Base-by-base conservation (phyloP, 768 basidiomycete species). In the Trametes cingulata region DNA sequence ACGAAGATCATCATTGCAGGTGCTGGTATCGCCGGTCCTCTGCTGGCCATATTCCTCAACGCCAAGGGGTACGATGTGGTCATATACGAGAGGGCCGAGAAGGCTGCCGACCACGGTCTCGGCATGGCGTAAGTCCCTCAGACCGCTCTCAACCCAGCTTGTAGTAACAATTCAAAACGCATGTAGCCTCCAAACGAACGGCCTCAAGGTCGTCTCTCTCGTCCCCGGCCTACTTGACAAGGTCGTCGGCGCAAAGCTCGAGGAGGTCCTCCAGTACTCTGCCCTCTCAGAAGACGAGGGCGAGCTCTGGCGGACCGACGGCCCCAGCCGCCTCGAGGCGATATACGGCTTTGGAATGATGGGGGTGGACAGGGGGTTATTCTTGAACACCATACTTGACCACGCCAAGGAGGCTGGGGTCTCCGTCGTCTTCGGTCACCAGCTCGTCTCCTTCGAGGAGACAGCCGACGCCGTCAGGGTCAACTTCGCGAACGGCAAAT, bases 11-110 rank as follows among this genome's bases (percentile, higher is more conserved):
- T 77, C 50, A 69, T 77, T 47, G 72, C 73, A 12, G 77, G 77
- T 24, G 70, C 68, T 17, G 77, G 77, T 2, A 73, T 77, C 33
- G 76, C 74, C 10, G 77, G 77, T n/a, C 75, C 77, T 22, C 71
- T 76, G 3, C 72, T 78, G 33, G 75, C 76, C 1, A 65, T 74
- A 24, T 70, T 75, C 19, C 69, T 78, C 33, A 75, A 73, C 52
- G 62, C 66, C 35, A 74, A 74, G 53, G 76, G 76, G 14, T 78
- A 75, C 58, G 64, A 72, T 2, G 75, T 75, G 9, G 64, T 77
- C 46, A 60, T 77, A 0, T 78, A 75, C 59, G 77, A 78, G 46
- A 54, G 72, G 64, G 37, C 67, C 39, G 45, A 57, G 6, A 42
- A 53, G 20, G 22, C 64, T 36, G 33, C 56, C 33, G 66, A 69